A percentile compares a stretch with the other conserved stretches of the same genome.
Evolutionary conservation across 140 eudicot species (phyloP).

Genomic region (Anethum foeniculum): DNA sequence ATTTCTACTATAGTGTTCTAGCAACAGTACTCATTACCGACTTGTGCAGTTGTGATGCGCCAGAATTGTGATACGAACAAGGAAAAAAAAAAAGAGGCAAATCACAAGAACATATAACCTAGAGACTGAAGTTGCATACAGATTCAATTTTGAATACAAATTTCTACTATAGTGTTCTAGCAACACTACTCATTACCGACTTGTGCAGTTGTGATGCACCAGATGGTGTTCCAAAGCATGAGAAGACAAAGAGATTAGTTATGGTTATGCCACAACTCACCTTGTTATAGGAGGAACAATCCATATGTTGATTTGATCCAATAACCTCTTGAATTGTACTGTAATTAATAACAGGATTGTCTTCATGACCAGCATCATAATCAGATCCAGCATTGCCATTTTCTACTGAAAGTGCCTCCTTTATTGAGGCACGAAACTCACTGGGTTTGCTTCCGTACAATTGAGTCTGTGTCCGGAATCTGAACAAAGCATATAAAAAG

Average conservation of each 20-base stretch:
- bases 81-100: background rate
- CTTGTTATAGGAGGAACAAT: constrained; percentile 30
- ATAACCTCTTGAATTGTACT: constrained; percentile 30
- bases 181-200: background rate
- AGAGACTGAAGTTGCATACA: background rate
- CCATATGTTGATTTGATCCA: constrained; percentile 42
- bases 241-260: background rate
- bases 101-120: background rate
- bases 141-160: background rate
- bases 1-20: background rate
- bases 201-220: background rate
- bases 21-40: background rate
- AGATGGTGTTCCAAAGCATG: background rate
- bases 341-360: constrained; percentile 20
- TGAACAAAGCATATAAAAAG: constrained; percentile 21
- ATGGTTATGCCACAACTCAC: constrained; percentile 25
- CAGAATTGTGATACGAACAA: too few species aligned
- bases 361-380: constrained; percentile 17
- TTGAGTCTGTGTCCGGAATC: constrained; percentile 78
- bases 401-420: constrained; percentile 71
- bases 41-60: background rate
- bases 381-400: constrained; percentile 33
- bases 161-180: background rate
- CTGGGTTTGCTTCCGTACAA: constrained; percentile 65
- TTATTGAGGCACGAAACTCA: constrained; percentile 64